These are phyloP conservation scores for Poteriospumella lacustris DNA, from an alignment of 108 stramenopile species.

Conservation along the genomic window DNA sequence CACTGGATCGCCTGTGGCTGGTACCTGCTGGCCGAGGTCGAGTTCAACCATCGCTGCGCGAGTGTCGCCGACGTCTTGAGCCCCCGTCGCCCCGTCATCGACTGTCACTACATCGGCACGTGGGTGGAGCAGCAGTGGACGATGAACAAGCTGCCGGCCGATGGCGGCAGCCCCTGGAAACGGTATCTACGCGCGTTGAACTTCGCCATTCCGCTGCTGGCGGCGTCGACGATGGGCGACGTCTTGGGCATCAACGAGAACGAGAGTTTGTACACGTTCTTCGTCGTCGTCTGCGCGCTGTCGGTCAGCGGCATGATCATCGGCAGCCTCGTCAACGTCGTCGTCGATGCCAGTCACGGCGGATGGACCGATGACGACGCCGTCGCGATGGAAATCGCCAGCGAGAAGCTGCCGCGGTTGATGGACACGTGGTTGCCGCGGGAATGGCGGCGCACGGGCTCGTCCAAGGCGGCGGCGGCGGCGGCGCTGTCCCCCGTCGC, in stretches of 20 bases:
- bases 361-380: too few species aligned
- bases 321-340: conserved; percentile 56
- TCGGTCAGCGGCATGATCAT: conserved; percentile 57
- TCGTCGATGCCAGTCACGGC: too few species aligned
- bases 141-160: conserved; percentile 42
- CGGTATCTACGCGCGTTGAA: conserved; percentile 55
- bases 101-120: conserved; percentile 48
- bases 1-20: conserved; percentile 59
- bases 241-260: conserved; percentile 46
- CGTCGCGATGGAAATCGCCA: too few species aligned
- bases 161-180: conserved; percentile 41
- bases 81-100: too few species aligned
- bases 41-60: too few species aligned
- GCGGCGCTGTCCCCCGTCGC: too few species aligned
- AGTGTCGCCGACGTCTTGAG: too few species aligned
- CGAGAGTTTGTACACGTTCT: conserved; percentile 57
- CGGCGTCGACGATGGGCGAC: conserved; percentile 59
- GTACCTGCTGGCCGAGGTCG: conserved; percentile 53
- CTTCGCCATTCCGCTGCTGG: conserved; percentile 62
- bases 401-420: too few species aligned
- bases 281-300: conserved; percentile 52
- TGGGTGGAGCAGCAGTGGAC: conserved; percentile 56
- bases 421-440: too few species aligned
- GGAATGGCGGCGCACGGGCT: too few species aligned
- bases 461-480: too few species aligned